Conservation (phyloP, 73 alveolate species). For the Symbiodinium natans region DNA sequence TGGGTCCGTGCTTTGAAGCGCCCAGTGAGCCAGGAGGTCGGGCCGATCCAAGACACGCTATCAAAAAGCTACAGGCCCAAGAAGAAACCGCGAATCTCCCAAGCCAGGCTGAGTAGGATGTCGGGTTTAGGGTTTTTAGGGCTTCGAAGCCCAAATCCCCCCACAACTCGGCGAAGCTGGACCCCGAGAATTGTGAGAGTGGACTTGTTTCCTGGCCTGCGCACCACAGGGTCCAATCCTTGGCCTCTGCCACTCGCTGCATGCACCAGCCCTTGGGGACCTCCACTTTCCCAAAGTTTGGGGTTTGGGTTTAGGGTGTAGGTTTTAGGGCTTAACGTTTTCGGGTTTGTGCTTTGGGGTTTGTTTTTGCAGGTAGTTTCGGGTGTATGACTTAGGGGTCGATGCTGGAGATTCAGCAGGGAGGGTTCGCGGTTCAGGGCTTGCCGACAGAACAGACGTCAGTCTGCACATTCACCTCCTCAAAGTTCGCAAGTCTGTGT, state of each 20-base stretch:
- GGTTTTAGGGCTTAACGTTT: neutral
- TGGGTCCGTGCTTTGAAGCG: too few species aligned
- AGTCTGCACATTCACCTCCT: too few species aligned
- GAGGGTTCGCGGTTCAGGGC: neutral
- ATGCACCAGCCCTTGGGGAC: neutral
- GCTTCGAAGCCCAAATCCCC: neutral
- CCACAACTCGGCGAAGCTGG: neutral
- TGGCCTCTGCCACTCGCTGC: constrained; percentile 7
- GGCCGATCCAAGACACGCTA: too few species aligned
- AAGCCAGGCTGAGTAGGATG: neutral
- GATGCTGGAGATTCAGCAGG: neutral
- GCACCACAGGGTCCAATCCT: constrained; percentile 11
- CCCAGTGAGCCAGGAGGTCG: too few species aligned
- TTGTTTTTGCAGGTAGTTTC: neutral
- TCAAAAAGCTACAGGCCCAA: neutral
- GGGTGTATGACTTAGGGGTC: neutral
- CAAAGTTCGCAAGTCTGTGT: neutral
- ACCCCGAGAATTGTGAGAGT: neutral
- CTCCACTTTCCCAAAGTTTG: neutral
- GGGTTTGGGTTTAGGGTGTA: neutral
- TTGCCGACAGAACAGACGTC: too few species aligned
- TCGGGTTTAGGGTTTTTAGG: neutral
- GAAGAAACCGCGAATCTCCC: neutral
- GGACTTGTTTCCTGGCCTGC: neutral
- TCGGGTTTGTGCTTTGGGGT: neutral